phyloP scores from a whole-genome alignment of 176 grass and related monocot species.

The Miscanthus lutarioriparius region DNA sequence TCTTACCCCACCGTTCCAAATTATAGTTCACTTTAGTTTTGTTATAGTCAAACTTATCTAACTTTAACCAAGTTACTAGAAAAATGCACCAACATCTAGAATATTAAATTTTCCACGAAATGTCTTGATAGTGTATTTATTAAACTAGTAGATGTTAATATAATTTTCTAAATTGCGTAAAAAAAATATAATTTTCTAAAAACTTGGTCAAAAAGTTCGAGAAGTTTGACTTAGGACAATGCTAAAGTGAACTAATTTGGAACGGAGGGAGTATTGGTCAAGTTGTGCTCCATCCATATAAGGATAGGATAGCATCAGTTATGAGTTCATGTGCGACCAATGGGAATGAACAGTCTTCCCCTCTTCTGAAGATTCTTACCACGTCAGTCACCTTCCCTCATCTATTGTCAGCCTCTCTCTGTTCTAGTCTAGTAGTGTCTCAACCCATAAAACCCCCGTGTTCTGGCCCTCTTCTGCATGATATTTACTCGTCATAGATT shows the following conservation, averaged over 20 bases:
- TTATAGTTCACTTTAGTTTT: not conserved
- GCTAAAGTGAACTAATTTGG: not conserved
- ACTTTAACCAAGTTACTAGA: not conserved
- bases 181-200: not conserved
- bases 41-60: not conserved
- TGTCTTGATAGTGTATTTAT: not conserved
- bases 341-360: not conserved
- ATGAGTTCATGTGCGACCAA: not conserved
- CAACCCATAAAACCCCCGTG: not conserved
- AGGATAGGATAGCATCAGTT: not conserved
- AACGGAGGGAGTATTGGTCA: not conserved
- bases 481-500: not conserved
- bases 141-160: not conserved
- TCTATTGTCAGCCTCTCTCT: not conserved
- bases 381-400: not conserved
- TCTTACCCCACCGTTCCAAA: not conserved
- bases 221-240: not conserved
- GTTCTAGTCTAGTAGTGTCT: not conserved
- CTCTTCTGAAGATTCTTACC: not conserved
- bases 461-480: not conserved
- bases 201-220: not conserved
- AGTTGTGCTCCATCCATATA: not conserved
- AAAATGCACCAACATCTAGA: not conserved
- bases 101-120: not conserved
- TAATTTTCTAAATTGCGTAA: not conserved